These are phyloP conservation scores for Sugiyamaella chiloensis DNA, from an alignment of 805 yeast genomes.

Conservation along the genomic window DNA sequence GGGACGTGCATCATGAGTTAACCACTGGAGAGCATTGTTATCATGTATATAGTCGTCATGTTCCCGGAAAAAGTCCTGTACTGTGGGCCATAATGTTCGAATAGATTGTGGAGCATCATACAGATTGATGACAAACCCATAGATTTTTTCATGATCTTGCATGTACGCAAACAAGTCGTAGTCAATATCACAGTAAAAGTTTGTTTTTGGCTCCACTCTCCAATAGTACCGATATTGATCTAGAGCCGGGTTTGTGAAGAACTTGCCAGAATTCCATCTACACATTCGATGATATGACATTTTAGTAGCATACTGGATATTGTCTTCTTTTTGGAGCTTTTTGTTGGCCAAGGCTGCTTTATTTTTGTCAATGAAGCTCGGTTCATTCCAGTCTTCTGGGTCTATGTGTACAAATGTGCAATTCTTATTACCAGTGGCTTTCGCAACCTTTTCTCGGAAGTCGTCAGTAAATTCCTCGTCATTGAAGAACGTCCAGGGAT, in stretches of 20 bases:
- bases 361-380: conserved; percentile 50
- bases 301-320: conserved; percentile 60
- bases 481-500: conserved; percentile 80
- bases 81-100: conserved; percentile 63
- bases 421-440: conserved; percentile 43
- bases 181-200: conserved; percentile 63
- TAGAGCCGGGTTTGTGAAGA: conserved; percentile 63
- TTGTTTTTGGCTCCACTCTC: conserved; percentile 76
- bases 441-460: conserved; percentile 48
- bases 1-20: conserved; percentile 52
- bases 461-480: conserved; percentile 61
- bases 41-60: conserved; percentile 58
- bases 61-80: conserved; percentile 53
- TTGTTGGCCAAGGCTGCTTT: conserved; percentile 41
- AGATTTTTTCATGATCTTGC: conserved; percentile 59
- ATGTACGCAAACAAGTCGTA: conserved; percentile 39
- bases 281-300: conserved; percentile 81
- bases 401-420: conserved; percentile 44
- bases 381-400: conserved; percentile 57
- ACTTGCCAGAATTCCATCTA: conserved; percentile 67
- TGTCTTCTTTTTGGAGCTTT: conserved; percentile 41
- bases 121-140: conserved; percentile 68
- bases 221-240: conserved; percentile 66
- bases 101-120: conserved; percentile 71
- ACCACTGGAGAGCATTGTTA: conserved; percentile 53